Evolutionary conservation across 2,329 filamentous ascomycete genomes (phyloP).

Genomic region (Rugonectria rugulosa): DNA sequence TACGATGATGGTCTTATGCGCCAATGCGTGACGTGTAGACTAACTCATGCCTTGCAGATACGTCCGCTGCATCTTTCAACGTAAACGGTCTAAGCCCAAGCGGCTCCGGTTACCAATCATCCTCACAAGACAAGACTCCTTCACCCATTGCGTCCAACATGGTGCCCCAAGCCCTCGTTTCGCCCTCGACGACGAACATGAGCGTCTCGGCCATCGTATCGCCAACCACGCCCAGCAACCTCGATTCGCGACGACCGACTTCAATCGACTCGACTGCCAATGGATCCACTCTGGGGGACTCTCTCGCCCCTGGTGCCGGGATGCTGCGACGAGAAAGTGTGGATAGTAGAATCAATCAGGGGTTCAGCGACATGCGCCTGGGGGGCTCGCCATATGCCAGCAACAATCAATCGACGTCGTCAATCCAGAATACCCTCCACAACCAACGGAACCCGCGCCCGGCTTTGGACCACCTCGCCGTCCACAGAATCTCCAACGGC

Average conservation of each 20-base stretch:
- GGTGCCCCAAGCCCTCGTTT: slow-evolving; percentile 61
- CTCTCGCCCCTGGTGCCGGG: slow-evolving; percentile 49
- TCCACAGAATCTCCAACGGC: slow-evolving; percentile 70
- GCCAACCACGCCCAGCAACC: slow-evolving; percentile 58
- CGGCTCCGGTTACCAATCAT: slow-evolving; percentile 57
- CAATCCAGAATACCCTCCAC: slow-evolving; percentile 74
- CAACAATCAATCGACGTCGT: slow-evolving; percentile 78
- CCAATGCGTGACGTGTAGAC: slow-evolving; percentile 24
- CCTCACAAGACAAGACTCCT: slow-evolving; percentile 66
- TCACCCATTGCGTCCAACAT: slow-evolving; percentile 64
- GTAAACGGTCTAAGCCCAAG: slow-evolving; percentile 50
- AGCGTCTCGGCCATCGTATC: slow-evolving; percentile 72
- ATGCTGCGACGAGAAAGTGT: slow-evolving; percentile 76
- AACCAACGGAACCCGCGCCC: slow-evolving; percentile 69
- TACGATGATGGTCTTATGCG: slow-evolving; percentile 35
- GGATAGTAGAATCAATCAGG: slow-evolving; percentile 78
- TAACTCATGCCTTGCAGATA: slow-evolving; percentile 41
- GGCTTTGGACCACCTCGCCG: slow-evolving; percentile 59
- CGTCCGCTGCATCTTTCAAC: slow-evolving; percentile 50
- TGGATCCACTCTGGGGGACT: slow-evolving; percentile 44
- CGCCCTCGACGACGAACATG: slow-evolving; percentile 66
- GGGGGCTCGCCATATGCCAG: slow-evolving; percentile 75
- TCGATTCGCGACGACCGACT: slow-evolving; percentile 51
- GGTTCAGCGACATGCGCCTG: slow-evolving; percentile 73
- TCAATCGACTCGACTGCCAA: slow-evolving; percentile 45